Percentiles rank a stretch among this genome's conserved stretches.
Evolutionary conservation across 1,284 basidiomycete species (phyloP).

Genomic region (Tilletia horrida): DNA sequence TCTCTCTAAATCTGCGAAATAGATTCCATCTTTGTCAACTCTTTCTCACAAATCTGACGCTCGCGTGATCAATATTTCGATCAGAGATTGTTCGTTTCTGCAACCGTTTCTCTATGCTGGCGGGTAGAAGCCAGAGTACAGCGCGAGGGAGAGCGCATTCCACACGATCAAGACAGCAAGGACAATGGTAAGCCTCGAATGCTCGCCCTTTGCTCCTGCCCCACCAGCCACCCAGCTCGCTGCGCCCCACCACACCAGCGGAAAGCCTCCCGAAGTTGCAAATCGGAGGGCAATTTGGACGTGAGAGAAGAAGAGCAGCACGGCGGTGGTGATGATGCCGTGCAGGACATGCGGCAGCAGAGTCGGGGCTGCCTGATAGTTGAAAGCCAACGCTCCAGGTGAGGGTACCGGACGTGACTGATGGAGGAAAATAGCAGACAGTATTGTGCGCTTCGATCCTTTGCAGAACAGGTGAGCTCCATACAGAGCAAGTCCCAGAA

Average conservation of each 20-base stretch:
- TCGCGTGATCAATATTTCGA: no score
- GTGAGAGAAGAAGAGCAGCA: conserved; percentile 77
- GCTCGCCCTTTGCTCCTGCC: neutral
- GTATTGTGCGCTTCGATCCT: neutral
- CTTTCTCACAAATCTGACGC: no score
- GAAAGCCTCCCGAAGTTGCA: conserved; percentile 66
- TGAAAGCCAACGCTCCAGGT: neutral
- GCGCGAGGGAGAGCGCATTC: conserved; percentile 68
- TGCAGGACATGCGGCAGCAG: conserved; percentile 69
- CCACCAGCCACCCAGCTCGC: conserved; percentile 53
- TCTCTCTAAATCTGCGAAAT: no score
- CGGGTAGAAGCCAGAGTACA: conserved; percentile 83
- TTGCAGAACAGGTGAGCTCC: conserved; percentile 13
- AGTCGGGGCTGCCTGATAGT: neutral
- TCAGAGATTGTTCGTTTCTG: no score
- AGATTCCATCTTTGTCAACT: no score
- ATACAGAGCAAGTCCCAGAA: conserved; percentile 49
- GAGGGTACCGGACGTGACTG: no score
- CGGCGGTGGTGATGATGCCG: conserved; percentile 60
- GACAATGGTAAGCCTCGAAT: conserved; percentile 67
- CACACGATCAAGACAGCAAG: conserved; percentile 63
- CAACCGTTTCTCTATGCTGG: conserved; percentile 65
- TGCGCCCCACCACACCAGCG: conserved; percentile 78
- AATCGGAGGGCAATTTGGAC: conserved; percentile 85
- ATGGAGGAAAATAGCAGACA: neutral